A percentile compares a stretch with the other conserved stretches of the same genome.
Conservation (phyloP, 805 yeast genomes). For the Crinitomyces ghanaensis region DNA sequence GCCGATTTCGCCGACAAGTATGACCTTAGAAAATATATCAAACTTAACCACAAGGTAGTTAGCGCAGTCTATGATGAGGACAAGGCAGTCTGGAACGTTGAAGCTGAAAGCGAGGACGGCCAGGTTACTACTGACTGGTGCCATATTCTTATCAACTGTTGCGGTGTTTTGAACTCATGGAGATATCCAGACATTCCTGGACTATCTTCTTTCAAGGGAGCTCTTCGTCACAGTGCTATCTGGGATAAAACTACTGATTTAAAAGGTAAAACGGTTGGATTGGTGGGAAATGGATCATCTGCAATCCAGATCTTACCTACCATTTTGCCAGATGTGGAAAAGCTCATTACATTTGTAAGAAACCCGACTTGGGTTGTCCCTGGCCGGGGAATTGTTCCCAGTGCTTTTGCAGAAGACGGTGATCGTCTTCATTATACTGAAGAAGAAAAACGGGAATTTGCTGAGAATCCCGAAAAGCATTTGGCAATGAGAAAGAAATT, state of each 20-base stretch:
- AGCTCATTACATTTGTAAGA: conserved; percentile 16
- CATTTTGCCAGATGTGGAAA: conserved; percentile 16
- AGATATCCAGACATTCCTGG: conserved; percentile 22
- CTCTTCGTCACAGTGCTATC: conserved; percentile 23
- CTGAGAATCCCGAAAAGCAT: conserved; percentile 5
- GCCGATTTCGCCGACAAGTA: conserved; percentile 17
- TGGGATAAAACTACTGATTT: conserved; percentile 22
- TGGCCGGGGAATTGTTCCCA: background rate
- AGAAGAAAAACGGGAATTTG: background rate
- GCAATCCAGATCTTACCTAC: conserved; percentile 26
- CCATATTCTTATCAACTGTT: conserved; percentile 18
- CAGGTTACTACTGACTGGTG: conserved; percentile 13
- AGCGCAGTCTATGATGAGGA: conserved; percentile 11
- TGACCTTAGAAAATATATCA: conserved; percentile 14
- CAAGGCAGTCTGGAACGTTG: conserved; percentile 11
- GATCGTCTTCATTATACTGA: background rate
- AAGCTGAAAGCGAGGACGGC: conserved; percentile 7
- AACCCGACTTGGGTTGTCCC: conserved; percentile 16
- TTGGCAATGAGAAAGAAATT: conserved; percentile 4
- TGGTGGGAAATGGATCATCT: conserved; percentile 28
- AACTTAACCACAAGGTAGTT: conserved; percentile 13
- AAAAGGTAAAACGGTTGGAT: conserved; percentile 21
- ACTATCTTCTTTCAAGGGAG: conserved; percentile 21
- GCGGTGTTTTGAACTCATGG: conserved; percentile 21
- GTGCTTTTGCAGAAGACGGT: conserved; percentile 1